Evolutionary conservation across 306 rosid species (phyloP), one percentile per base, ranked within the genome.

Genomic region (Prunus armeniaca): DNA sequence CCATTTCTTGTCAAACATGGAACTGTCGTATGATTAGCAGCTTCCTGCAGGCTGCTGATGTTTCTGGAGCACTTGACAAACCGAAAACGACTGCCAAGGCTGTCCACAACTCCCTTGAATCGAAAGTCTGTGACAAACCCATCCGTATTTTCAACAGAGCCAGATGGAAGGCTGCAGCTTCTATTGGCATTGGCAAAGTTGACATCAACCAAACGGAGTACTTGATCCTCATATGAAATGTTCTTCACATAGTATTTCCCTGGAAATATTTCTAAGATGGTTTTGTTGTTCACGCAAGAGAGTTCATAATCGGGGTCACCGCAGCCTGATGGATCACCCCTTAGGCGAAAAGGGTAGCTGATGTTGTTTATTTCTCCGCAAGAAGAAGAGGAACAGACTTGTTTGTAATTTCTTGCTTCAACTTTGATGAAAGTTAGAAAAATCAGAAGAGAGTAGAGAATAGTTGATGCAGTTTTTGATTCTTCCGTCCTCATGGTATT

Each of bases 41-140:
- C 30, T 25, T 60, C 60, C 66, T 14, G 69, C 34, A 54, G 28
- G 65, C 34, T 43, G 3, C 54, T 69, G 30, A 52, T 57, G 49
- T 57, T 65, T 62, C 52, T 43, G 8, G 84, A 75, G 84, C 84
- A 75, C 68, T 75, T 73, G 11, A 79, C n/a, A 17, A 79, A 79
- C 6, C 75, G 24, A 34, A 58, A 57, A 5, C 67, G 55, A 17
- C 56, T 57, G 0, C 19, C 76, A 34, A 15, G 18, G 1, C 47
- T 14, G 51, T 10, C 15, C 54, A 34, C 25, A 9, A 28, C 17
- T 0, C 63, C n/a, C 19, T 4, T 12, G 28, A 61, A 78, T 8
- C 82, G 77, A 18, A 32, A 1, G 19, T 78, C 77, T 13, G 9
- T 0, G 28, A 9, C 12, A 17, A 64, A 15, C 9, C 60, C 73